Conservation (phyloP, 129 eudicot species). For the Lactuca saligna region DNA sequence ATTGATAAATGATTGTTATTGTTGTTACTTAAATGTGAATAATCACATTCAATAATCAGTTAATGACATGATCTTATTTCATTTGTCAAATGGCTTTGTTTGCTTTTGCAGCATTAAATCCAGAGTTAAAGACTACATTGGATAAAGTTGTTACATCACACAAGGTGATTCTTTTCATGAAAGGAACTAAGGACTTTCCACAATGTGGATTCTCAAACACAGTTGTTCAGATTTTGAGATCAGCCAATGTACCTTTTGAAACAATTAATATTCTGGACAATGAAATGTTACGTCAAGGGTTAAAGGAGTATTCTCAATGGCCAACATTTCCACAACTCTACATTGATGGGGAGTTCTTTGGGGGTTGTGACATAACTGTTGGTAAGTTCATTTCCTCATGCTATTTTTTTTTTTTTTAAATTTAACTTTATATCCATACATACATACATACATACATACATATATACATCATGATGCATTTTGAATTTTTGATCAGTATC, state of each 20-base stretch:
- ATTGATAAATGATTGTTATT: not conserved
- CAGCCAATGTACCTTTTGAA: slow-evolving; percentile 77
- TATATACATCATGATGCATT: slow-evolving; percentile 8
- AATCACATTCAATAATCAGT: not conserved
- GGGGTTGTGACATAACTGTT: slow-evolving; percentile 92
- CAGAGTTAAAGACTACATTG: slow-evolving; percentile 73
- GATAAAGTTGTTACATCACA: slow-evolving; percentile 90
- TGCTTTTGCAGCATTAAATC: slow-evolving; percentile 62
- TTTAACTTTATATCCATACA: not conserved
- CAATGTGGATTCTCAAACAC: slow-evolving; percentile 96
- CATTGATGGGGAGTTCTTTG: slow-evolving; percentile 93
- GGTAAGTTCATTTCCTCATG: slow-evolving; percentile 40
- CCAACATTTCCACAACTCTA: slow-evolving; percentile 98
- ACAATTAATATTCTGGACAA: slow-evolving; percentile 82
- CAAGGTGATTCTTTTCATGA: slow-evolving; percentile 88
- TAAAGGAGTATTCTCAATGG: slow-evolving; percentile 96
- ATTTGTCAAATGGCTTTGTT: slow-evolving; percentile 1
- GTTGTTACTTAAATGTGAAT: not conserved
- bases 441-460: not conserved
- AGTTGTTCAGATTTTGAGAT: slow-evolving; percentile 75
- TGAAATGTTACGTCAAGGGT: slow-evolving; percentile 74
- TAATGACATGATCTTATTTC: not conserved
- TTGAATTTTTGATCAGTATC: not conserved
- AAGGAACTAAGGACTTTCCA: slow-evolving; percentile 94
- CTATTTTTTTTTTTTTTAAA: too few relatives aligned